These are phyloP conservation scores for Taphrina flavorubra DNA, from an alignment of 1,139 yeast genomes.

Conservation along the genomic window DNA sequence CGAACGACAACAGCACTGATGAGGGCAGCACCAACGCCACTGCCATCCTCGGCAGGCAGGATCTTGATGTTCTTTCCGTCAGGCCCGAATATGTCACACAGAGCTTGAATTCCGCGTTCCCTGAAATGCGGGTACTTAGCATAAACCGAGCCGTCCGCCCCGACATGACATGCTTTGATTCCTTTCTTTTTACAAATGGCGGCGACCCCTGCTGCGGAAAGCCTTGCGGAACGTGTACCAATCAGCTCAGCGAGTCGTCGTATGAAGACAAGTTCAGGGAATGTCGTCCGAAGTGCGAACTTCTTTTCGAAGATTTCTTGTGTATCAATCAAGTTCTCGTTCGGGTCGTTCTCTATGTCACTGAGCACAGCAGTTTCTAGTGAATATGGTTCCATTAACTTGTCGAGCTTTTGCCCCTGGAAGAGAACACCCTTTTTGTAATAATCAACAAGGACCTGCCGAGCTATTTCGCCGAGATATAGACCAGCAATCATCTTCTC, in stretches of 20 bases:
- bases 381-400: conserved; percentile 65
- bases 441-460: conserved; percentile 79
- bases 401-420: conserved; percentile 67
- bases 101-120: conserved; percentile 84
- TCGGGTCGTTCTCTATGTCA: conserved; percentile 82
- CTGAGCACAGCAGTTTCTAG: conserved; percentile 92
- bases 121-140: conserved; percentile 91
- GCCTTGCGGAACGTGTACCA: conserved; percentile 91
- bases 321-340: conserved; percentile 80
- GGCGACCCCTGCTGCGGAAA: conserved; percentile 93
- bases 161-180: conserved; percentile 78
- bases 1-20: conserved; percentile 68
- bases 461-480: conserved; percentile 89
- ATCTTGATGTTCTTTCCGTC: conserved; percentile 76
- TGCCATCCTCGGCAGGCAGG: conserved; percentile 95
- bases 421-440: conserved; percentile 69
- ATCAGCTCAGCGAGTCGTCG: conserved; percentile 83
- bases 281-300: conserved; percentile 69
- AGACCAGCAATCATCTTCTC: conserved; percentile 98
- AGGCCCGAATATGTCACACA: conserved; percentile 80
- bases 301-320: conserved; percentile 65
- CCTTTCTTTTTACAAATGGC: conserved; percentile 91
- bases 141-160: conserved; percentile 96
- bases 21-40: conserved; percentile 97
- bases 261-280: conserved; percentile 79